Evolutionary conservation across 805 yeast genomes (phyloP).

Genomic region (Teunomyces tritomae): DNA sequence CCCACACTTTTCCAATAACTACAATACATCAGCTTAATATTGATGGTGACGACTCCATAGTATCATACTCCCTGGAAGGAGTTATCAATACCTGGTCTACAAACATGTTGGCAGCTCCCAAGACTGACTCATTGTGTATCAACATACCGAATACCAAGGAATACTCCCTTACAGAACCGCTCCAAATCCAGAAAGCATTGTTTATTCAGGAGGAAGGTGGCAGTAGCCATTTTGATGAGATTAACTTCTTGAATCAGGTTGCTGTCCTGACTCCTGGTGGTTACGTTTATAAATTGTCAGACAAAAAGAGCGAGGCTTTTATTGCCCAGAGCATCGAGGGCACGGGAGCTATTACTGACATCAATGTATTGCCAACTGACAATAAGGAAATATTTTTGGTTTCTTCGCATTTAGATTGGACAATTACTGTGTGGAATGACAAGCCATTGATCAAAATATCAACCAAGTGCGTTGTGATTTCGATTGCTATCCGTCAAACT

Average conservation of each 20-base stretch:
- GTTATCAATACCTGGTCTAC: slow-evolving; percentile 33
- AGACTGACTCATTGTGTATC: slow-evolving; percentile 13
- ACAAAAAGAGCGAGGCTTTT: slow-evolving; percentile 13
- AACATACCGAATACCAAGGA: slow-evolving; percentile 9
- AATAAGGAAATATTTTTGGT: slow-evolving; percentile 9
- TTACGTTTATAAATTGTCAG: slow-evolving; percentile 15
- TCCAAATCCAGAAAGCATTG: slow-evolving; percentile 7
- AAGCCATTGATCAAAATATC: slow-evolving; percentile 19
- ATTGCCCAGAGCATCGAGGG: slow-evolving; percentile 4
- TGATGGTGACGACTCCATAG: slow-evolving; percentile 19
- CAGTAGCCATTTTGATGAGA: slow-evolving; percentile 1
- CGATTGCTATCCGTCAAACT: slow-evolving; percentile 17
- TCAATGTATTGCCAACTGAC: background rate
- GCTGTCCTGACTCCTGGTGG: slow-evolving; percentile 21
- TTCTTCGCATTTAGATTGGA: slow-evolving; percentile 24
- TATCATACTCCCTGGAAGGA: slow-evolving; percentile 25
- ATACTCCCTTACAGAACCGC: slow-evolving; percentile 7
- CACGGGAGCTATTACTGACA: slow-evolving; percentile 5
- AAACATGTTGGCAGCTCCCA: slow-evolving; percentile 30
- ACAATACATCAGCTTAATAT: slow-evolving; percentile 20
- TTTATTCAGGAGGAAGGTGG: slow-evolving; percentile 2
- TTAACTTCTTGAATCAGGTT: slow-evolving; percentile 17
- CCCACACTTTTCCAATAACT: slow-evolving; percentile 21
- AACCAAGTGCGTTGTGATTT: slow-evolving; percentile 17
- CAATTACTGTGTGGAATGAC: slow-evolving; percentile 17